Percentiles rank a stretch among this genome's conserved stretches.
Evolutionary conservation across 2,329 filamentous ascomycete species (phyloP).

Genomic region (Colletotrichum cordylinicola): DNA sequence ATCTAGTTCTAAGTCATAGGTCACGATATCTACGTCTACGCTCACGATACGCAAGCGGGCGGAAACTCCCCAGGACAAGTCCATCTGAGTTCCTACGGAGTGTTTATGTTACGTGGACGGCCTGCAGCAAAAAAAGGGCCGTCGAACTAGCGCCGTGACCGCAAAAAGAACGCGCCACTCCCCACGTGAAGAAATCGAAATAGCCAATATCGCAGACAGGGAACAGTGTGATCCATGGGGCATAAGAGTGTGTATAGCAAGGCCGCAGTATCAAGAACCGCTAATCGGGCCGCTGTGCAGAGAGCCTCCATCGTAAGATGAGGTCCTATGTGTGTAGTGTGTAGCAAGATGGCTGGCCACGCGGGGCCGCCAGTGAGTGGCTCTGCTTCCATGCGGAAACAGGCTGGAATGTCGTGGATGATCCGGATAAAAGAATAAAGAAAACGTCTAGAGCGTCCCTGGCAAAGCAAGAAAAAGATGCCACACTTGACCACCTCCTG

Average conservation of each 20-base stretch:
- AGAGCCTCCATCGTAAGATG: constrained; percentile 13
- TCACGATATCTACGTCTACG: constrained; percentile 13
- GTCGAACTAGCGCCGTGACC: not conserved
- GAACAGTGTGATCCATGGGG: constrained; percentile 2
- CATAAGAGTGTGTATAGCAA: constrained; percentile 20
- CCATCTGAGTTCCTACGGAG: not conserved
- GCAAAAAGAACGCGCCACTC: not conserved
- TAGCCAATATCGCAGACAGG: not conserved
- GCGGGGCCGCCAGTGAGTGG: not conserved
- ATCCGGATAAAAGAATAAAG: not conserved
- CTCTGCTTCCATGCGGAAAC: constrained; percentile 1
- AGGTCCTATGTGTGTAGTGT: constrained; percentile 3
- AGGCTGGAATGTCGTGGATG: constrained; percentile 11
- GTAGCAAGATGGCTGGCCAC: constrained; percentile 12
- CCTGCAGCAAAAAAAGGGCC: not conserved
- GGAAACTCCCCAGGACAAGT: not conserved
- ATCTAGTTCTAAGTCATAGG: constrained; percentile 4
- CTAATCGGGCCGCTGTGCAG: constrained; percentile 5
- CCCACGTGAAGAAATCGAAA: not conserved
- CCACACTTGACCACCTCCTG: constrained; percentile 14
- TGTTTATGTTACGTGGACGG: constrained; percentile 5
- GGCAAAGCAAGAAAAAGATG: not conserved
- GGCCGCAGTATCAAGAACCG: constrained; percentile 6
- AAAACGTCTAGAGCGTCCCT: constrained; percentile 20
- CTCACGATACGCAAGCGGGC: constrained; percentile 6